Base-by-base conservation (phyloP, 768 basidiomycete genomes). In the Tylopilus felleus region DNA sequence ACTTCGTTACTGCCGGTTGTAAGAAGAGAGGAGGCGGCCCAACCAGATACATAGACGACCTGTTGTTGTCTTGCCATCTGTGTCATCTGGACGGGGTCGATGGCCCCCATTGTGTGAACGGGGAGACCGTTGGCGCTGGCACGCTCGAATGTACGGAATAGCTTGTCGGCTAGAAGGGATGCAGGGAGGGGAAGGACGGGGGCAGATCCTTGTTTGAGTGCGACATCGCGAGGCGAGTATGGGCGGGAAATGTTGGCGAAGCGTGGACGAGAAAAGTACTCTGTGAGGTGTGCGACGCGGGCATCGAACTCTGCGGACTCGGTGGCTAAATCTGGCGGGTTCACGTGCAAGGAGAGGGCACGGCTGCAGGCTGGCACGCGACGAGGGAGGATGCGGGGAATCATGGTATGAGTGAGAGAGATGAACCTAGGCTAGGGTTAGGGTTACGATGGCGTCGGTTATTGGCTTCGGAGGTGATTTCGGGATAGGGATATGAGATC, bases 21-120 rank as follows among this genome's bases (percentile, higher is more conserved):
- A 48, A 96, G 74, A 45, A 93, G 78, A 60, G 89, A 92, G 41
- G 88, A 90, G 23, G 84, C 80, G 14, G 90, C 93, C 93, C 93
- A 96, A 10, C 95, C 94, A 47, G 88, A 90, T n/a, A 98, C 76
- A 63, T 98, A 98, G 3, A 93, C 82, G 31, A 88, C 85, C 65
- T 97, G 88, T 63, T 91, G 88, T 63, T 90, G 80, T 49, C 74
- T 75, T 8, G 91, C 94, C 90, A 93, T 92, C 73, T 97, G 93
- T 0, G 91, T 93, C 88, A 94, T 91, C 73, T 92, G 93, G 14
- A 94, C 82, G 0, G 93, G 93, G 67, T 97, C 95, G 57, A 97
- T 88, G 5, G 91, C 93, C 38, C 93, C 93, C 82, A 95, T 86
- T 2, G 94, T 96, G 62, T 92, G 90, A 13, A 96, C 81, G 0